A percentile compares a stretch with the other conserved stretches of the same genome.
phyloP scores from a whole-genome alignment of 345 rosid species.

The Cardamine occulta region DNA sequence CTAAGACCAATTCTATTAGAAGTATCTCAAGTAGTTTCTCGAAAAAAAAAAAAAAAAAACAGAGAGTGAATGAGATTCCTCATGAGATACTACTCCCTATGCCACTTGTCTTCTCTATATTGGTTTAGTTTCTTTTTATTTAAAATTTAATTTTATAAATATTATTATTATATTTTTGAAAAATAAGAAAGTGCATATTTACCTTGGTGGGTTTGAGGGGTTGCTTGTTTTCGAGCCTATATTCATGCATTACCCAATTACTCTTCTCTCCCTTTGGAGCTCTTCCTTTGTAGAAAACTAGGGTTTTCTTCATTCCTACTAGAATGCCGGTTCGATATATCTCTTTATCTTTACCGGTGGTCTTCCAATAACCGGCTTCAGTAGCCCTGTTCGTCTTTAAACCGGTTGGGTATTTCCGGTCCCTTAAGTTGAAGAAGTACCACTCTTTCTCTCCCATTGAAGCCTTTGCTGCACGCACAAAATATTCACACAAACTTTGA shows the following conservation, averaged over 20 bases:
- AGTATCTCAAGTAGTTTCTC: too few relatives aligned
- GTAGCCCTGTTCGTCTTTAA: slow-evolving; percentile 88
- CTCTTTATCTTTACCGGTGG: slow-evolving; percentile 85
- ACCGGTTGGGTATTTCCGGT: slow-evolving; percentile 85
- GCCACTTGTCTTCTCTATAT: too few relatives aligned
- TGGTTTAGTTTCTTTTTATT: too few relatives aligned
- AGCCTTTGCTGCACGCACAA: slow-evolving; percentile 57
- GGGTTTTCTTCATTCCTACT: slow-evolving; percentile 93
- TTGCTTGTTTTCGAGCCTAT: slow-evolving; percentile 71
- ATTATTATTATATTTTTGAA: too few relatives aligned
- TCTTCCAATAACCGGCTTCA: slow-evolving; percentile 88
- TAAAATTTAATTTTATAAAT: too few relatives aligned
- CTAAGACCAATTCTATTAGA: too few relatives aligned
- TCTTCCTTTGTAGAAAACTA: slow-evolving; percentile 84
- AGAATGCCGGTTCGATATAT: slow-evolving; percentile 60
- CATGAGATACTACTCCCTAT: too few relatives aligned
- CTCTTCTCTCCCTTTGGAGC: slow-evolving; percentile 89
- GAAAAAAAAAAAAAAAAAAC: too few relatives aligned
- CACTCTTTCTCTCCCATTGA: slow-evolving; percentile 87
- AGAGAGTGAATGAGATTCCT: too few relatives aligned
- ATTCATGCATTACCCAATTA: slow-evolving; percentile 93
- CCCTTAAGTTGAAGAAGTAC: slow-evolving; percentile 84
- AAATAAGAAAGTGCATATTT: background rate
- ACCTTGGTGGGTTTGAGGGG: slow-evolving; percentile 69
- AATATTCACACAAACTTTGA: background rate